These are phyloP conservation scores for Pluteus cervinus DNA, from an alignment of 768 basidiomycete genomes.

Conservation along the genomic window DNA sequence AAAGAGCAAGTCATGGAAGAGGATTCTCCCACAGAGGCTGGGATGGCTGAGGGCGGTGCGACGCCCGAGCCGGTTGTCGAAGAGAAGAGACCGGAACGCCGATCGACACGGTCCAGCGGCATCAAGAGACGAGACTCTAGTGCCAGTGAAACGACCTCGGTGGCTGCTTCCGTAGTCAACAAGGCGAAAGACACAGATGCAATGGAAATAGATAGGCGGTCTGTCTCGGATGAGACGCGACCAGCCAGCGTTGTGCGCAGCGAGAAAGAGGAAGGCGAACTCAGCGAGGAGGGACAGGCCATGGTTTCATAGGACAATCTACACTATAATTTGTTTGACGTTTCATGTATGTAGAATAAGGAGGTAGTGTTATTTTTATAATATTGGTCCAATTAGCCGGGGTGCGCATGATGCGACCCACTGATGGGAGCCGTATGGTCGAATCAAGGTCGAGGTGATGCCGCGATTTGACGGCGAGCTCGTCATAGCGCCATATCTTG, in stretches of 20 bases:
- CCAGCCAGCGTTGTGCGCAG: too few relatives aligned
- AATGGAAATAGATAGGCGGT: too few relatives aligned
- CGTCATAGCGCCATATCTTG: too few relatives aligned
- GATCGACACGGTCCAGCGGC: conserved; percentile 42
- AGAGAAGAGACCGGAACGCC: conserved; percentile 32
- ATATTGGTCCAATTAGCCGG: too few relatives aligned
- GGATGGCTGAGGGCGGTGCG: conserved; percentile 14
- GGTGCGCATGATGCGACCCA: too few relatives aligned
- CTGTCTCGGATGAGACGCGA: conserved; percentile 5
- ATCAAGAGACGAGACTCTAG: conserved; percentile 43
- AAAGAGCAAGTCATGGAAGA: conserved; percentile 28
- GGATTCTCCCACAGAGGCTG: conserved; percentile 29
- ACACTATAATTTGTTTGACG: too few relatives aligned
- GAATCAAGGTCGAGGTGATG: too few relatives aligned
- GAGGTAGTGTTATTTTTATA: too few relatives aligned
- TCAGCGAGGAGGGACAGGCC: conserved; percentile 25
- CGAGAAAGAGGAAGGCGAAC: conserved; percentile 35
- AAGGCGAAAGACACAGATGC: conserved; percentile 9
- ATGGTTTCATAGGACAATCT: too few relatives aligned
- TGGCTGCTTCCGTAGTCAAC: conserved; percentile 15
- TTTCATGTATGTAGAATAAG: too few relatives aligned
- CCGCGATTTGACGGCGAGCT: too few relatives aligned
- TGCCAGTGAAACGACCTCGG: conserved; percentile 42
- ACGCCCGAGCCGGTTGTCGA: conserved; percentile 26
- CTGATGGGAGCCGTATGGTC: too few relatives aligned